Evolutionary conservation across 1,284 basidiomycete genomes (phyloP).

Genomic region (Ustilago hordei): DNA sequence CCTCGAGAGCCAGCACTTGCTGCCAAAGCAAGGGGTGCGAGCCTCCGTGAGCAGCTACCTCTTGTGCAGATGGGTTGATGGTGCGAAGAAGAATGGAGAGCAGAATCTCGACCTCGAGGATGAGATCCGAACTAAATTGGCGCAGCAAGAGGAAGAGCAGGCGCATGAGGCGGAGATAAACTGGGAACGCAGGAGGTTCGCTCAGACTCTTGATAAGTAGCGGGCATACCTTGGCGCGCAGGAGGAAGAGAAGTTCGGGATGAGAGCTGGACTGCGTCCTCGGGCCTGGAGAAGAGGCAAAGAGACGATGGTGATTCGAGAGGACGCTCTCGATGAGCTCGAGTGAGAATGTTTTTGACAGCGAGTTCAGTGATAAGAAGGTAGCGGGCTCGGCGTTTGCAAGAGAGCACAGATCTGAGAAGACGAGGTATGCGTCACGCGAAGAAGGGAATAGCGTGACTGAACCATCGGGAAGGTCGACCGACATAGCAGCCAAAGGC

Average conservation of each 20-base stretch:
- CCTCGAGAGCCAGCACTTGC: conserved; percentile 64
- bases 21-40: conserved; percentile 57
- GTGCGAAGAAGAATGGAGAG: conserved; percentile 62
- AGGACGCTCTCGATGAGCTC: conserved; percentile 96
- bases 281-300: conserved; percentile 68
- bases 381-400: conserved; percentile 76
- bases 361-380: conserved; percentile 84
- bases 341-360: conserved; percentile 92
- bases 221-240: conserved; percentile 89
- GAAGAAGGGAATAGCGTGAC: conserved; percentile 80
- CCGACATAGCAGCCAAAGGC: conserved; percentile 61
- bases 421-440: conserved; percentile 82
- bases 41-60: conserved; percentile 37
- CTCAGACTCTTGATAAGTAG: conserved; percentile 80
- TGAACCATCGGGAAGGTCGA: conserved; percentile 55
- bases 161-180: conserved; percentile 88
- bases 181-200: conserved; percentile 84
- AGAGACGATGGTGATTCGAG: conserved; percentile 90
- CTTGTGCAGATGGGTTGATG: conserved; percentile 38
- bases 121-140: conserved; percentile 82
- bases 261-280: conserved; percentile 71
- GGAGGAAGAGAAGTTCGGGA: conserved; percentile 82
- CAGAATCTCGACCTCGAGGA: conserved; percentile 68
- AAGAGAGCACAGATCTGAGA: conserved; percentile 65
- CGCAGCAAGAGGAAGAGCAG: conserved; percentile 93